Evolutionary conservation across 2,329 filamentous ascomycete genomes (phyloP).

Genomic region (Graphiopsis chlorocephala): DNA sequence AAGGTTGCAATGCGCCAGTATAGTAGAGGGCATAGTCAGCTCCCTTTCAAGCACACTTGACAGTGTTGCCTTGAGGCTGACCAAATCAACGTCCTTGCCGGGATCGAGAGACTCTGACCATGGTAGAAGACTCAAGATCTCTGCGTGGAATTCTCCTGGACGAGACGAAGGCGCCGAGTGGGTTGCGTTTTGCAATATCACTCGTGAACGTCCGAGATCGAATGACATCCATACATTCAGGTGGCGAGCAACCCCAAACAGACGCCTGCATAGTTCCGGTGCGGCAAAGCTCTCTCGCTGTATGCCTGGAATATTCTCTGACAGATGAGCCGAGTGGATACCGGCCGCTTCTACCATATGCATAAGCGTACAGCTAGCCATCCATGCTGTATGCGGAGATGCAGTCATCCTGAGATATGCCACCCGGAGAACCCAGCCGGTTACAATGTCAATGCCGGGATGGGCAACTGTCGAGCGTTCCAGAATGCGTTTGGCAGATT

Average conservation of each 20-base stretch:
- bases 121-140: constrained; percentile 50
- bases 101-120: constrained; percentile 52
- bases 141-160: constrained; percentile 40
- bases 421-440: constrained; percentile 51
- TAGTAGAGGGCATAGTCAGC: constrained; percentile 43
- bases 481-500: constrained; percentile 45
- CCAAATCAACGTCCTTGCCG: constrained; percentile 40
- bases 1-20: constrained; percentile 53
- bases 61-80: constrained; percentile 46
- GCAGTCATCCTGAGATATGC: constrained; percentile 52
- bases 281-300: constrained; percentile 14
- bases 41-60: constrained; percentile 40
- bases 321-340: constrained; percentile 37
- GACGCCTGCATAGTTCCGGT: constrained; percentile 7
- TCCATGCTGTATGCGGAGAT: constrained; percentile 52
- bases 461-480: constrained; percentile 32
- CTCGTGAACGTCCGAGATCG: constrained; percentile 52
- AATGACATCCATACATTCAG: constrained; percentile 57
- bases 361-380: constrained; percentile 55
- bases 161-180: constrained; percentile 37
- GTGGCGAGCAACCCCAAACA: constrained; percentile 51
- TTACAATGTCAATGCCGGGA: constrained; percentile 39
- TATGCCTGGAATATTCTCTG: constrained; percentile 16
- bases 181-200: constrained; percentile 44
- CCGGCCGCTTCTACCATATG: constrained; percentile 54